Evolutionary conservation across 768 basidiomycete species (phyloP), one percentile per base, ranked within the genome.

Genomic region (Suillus ampliporus): DNA sequence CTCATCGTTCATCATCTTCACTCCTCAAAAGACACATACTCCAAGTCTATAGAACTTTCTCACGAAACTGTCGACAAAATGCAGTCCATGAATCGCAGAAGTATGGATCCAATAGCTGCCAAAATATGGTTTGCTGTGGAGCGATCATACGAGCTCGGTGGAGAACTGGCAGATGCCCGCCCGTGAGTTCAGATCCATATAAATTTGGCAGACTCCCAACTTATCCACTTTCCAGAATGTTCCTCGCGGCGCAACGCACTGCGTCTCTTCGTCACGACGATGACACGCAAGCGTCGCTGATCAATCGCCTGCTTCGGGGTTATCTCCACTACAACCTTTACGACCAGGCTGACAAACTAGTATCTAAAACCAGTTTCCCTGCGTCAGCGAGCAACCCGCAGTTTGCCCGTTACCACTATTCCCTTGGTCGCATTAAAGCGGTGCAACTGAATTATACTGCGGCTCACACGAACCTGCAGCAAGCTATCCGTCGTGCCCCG

Each of bases 61-160:
- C 82, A 86, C 57, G 85, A 90, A 67, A 94, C 92, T 0, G 86
- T 89, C 2, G 83, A 87, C 67, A 89, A 89, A 72, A 89, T 97
- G 76, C 90, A 94, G 68, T 79, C 85, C 87, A 96, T 19, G 65
- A 68, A 57, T 37, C 74, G 56, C 67, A 68, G 58, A 74, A 65
- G 28, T 71, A 74, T 21, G 71, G 73, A 2, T 75, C 88, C 94
- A 19, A 89, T 99, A 67, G 89, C 95, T 40, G 92, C 92, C 23
- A 96, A 93, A 73, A 82, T 97, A 54, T 99, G 94, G 92, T 97
- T 91, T 73, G 96, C 95, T 41, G 89, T 97, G 7, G 94, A 94
- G 65, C 84, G 96, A 61, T 82, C 89, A 0, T 94, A 92, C 69
- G 97, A 99, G 69, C 50, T 96, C 13, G 86, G 83, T 43, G 92